Evolutionary conservation across 179 eudicot species (phyloP).

Genomic region (Spinacia oleracea): DNA sequence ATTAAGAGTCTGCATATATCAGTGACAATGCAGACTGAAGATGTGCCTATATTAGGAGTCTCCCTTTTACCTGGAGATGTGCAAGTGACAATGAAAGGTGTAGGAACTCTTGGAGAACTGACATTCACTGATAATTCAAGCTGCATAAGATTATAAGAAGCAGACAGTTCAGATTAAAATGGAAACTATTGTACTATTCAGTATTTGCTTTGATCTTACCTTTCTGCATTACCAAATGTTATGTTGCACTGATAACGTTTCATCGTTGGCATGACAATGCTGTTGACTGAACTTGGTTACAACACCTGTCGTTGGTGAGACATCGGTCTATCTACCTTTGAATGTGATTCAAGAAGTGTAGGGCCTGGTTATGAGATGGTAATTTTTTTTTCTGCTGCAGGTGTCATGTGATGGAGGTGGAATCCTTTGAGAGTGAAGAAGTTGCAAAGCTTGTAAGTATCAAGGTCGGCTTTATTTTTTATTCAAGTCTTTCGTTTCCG

Average conservation of each 20-base stretch:
- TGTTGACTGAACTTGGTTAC: slow-evolving; percentile 73
- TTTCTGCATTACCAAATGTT: slow-evolving; percentile 21
- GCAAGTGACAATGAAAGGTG: too few species aligned
- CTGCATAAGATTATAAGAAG: too few species aligned
- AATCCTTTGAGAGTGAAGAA: slow-evolving; percentile 88
- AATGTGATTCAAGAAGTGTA: background rate
- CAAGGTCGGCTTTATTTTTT: slow-evolving; percentile 48
- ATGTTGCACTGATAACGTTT: slow-evolving; percentile 21
- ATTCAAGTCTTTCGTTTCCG: background rate
- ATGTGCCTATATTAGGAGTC: too few species aligned
- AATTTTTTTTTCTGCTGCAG: slow-evolving; percentile 34
- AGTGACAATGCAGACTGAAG: too few species aligned
- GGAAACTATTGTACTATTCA: background rate
- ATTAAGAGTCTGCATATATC: too few species aligned
- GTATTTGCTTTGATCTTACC: background rate
- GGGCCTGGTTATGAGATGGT: background rate
- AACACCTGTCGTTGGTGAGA: slow-evolving; percentile 98
- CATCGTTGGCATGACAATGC: slow-evolving; percentile 27
- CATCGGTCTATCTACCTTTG: slow-evolving; percentile 2
- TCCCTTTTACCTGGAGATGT: too few species aligned
- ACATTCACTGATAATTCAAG: too few species aligned
- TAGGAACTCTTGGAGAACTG: too few species aligned
- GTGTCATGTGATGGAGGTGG: slow-evolving; percentile 99
- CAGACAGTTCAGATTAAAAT: too few species aligned
- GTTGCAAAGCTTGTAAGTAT: slow-evolving; percentile 89